Evolutionary conservation across 2,329 filamentous ascomycete species (phyloP).

Genomic region (Fusarium sp.): DNA sequence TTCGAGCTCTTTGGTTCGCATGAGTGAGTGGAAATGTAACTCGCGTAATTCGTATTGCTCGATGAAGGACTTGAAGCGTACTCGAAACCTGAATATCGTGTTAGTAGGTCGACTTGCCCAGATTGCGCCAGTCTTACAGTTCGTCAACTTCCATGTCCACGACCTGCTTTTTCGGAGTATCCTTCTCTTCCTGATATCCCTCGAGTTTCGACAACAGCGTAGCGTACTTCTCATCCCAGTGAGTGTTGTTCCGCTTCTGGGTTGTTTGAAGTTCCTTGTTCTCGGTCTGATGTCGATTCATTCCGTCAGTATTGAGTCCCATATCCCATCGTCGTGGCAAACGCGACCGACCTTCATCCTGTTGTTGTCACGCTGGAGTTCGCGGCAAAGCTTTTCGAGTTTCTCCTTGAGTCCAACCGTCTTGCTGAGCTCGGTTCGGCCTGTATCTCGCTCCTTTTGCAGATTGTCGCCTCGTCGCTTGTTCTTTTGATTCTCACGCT

Average conservation of each 20-base stretch:
- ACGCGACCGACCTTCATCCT: conserved; percentile 83
- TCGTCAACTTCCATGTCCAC: conserved; percentile 91
- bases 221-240: conserved; percentile 88
- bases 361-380: conserved; percentile 97
- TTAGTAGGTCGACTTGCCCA: conserved; percentile 3
- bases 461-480: conserved; percentile 95
- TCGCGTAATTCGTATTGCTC: conserved; percentile 98
- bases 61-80: conserved; percentile 92
- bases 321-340: too few relatives aligned
- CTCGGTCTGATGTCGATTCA: conserved; percentile 72
- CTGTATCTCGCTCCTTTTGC: conserved; percentile 96
- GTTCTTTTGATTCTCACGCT: conserved; percentile 93
- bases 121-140: conserved; percentile 67
- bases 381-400: conserved; percentile 93
- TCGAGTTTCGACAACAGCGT: conserved; percentile 86
- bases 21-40: conserved; percentile 89
- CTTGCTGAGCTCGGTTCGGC: conserved; percentile 88
- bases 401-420: conserved; percentile 94
- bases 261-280: conserved; percentile 91
- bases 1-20: conserved; percentile 95
- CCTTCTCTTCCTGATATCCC: conserved; percentile 87
- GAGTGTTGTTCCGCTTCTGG: conserved; percentile 83
- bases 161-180: conserved; percentile 82
- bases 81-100: conserved; percentile 73
- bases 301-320: conserved; percentile 38